A percentile compares a stretch with the other conserved stretches of the same genome.
These are phyloP conservation scores for Arbutus unedo DNA, from an alignment of 148 eudicot species.

Conservation along the genomic window DNA sequence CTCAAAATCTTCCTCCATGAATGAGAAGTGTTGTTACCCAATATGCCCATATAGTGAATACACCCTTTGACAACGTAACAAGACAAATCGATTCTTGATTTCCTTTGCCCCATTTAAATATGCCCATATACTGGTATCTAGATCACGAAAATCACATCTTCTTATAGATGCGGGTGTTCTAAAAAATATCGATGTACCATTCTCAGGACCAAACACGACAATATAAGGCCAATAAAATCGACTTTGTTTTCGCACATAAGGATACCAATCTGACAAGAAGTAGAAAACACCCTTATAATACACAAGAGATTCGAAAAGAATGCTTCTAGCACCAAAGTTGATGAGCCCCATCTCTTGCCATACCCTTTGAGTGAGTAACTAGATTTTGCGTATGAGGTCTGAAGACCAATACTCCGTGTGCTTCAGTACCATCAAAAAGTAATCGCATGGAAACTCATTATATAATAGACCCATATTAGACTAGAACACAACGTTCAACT, in stretches of 20 bases:
- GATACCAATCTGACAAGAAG: neutral
- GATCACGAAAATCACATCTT: neutral
- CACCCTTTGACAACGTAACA: neutral
- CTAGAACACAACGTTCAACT: neutral
- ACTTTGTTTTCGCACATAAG: neutral
- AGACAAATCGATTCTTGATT: neutral
- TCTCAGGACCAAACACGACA: neutral
- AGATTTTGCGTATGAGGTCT: neutral
- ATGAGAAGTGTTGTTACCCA: neutral
- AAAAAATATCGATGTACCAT: neutral
- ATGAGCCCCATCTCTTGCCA: neutral
- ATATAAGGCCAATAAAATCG: neutral
- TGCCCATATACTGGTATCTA: neutral
- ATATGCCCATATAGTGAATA: neutral
- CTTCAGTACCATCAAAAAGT: neutral
- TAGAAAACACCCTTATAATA: neutral
- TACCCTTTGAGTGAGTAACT: neutral
- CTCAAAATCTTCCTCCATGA: neutral
- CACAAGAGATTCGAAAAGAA: neutral
- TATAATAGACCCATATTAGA: neutral
- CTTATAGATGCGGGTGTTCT: neutral
- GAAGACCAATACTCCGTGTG: neutral
- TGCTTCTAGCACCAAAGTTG: neutral
- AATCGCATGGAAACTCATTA: neutral
- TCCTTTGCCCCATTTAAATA: neutral